Evolutionary conservation across 1,284 basidiomycete genomes (phyloP), one percentile per base, ranked within the genome.

Genomic region (Heterobasidion occidentale): DNA sequence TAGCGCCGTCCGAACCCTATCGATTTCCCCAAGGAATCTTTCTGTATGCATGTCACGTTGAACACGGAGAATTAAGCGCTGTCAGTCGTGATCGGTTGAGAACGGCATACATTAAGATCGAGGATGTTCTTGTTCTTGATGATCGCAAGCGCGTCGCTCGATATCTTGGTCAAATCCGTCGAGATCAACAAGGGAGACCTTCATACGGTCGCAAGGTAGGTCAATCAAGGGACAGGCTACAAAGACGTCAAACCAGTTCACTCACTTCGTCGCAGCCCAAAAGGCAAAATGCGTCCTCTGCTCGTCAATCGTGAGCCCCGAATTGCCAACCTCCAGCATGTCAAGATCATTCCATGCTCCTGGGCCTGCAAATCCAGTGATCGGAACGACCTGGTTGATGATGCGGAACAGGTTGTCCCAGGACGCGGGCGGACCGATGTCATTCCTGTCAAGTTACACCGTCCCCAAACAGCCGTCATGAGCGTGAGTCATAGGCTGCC

Each of bases 321-420:
- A 77, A 59, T 81, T 81, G 64, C 78, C 78, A 38, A 79, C 79
- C 62, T 80, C 78, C 79, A 83, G 80, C 80, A 81, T 81, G 61
- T 83, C 80, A 78, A 81, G 80, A 58, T 83, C 80, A 58, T 80
- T 80, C 62, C 71, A 78, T 44, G 66, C 71, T 27, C 75, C 76
- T 2, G 71, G 73, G 15, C 69, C 70, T 33, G 77, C 73, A 58
- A 77, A 78, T 46, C 70, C 68, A 38, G 77, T 74, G 38, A 77
- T 71, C 3, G 77, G 78, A 7, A 77, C 76, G 2, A 79, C 58
- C 58, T 79, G 73, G 55, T 79, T 79, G 53, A 79, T 75, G 53
- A 80, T 79, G 47, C 77, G 71, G 57, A 76, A 68, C 6, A 79
- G 53, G 56, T 73, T 74, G 54, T 71, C 75, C 74, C 77, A 78